Percentiles rank a stretch among this genome's conserved stretches.
These are phyloP conservation scores for Vararia minispora DNA, from an alignment of 768 basidiomycete genomes.

Conservation along the genomic window DNA sequence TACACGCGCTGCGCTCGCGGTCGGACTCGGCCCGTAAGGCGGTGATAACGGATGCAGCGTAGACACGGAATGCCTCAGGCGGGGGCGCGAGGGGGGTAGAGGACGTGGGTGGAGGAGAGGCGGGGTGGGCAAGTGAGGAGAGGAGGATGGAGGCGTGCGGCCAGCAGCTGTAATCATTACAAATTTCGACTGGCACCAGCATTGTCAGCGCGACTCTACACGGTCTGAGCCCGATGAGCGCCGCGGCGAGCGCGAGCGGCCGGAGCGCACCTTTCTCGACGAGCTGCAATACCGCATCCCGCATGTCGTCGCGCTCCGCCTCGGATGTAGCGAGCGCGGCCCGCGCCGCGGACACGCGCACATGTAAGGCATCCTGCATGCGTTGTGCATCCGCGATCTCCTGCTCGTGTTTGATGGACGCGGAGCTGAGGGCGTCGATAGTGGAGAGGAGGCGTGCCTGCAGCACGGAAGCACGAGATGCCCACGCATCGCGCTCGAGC, in stretches of 20 bases:
- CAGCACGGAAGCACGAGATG: constrained; percentile 28
- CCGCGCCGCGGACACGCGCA: constrained; percentile 21
- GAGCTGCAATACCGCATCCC: constrained; percentile 39
- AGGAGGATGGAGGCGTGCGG: constrained; percentile 14
- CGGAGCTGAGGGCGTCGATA: constrained; percentile 37
- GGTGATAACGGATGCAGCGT: constrained; percentile 34
- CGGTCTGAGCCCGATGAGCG: not conserved
- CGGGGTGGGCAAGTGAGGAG: constrained; percentile 4
- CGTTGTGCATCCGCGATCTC: constrained; percentile 27
- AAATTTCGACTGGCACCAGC: constrained; percentile 9
- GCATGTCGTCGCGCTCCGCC: constrained; percentile 40
- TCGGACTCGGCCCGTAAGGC: constrained; percentile 32
- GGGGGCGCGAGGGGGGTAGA: not conserved
- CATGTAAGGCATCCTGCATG: constrained; percentile 24
- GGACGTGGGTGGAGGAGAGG: no score
- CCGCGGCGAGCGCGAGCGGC: not conserved
- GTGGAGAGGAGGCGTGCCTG: constrained; percentile 38
- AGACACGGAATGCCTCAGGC: constrained; percentile 24
- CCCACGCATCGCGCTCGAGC: constrained; percentile 24
- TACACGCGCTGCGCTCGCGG: constrained; percentile 32
- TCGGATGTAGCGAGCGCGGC: constrained; percentile 25
- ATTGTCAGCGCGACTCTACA: constrained; percentile 3
- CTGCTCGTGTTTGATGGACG: constrained; percentile 26
- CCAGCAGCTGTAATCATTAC: constrained; percentile 13
- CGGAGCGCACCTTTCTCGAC: constrained; percentile 46